Base-by-base conservation (phyloP, 2,329 filamentous ascomycete genomes). In the Colletotrichum truncatum region DNA sequence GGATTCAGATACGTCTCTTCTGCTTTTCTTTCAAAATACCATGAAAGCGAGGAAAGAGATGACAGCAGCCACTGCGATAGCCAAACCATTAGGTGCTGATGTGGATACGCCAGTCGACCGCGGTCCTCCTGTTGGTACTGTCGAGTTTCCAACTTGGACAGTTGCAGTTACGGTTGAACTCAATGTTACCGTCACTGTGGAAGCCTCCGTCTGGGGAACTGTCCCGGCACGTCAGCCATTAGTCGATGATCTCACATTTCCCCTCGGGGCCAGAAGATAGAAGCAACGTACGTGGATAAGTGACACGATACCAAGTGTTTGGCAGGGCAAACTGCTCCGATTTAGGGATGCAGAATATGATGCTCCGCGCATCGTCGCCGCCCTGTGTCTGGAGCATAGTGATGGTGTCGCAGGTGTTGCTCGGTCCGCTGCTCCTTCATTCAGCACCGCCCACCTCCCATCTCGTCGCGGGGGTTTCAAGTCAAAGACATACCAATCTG, bases 281-380 rank as follows among this genome's bases (percentile, higher is more conserved):
- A 12, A 8, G n/a, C 3, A 10, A 32, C 56, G 34, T 16, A 61
- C 56, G 34, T 11, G 48, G 56, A 10, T 54, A 25, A 0, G 41
- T 54, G 23, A 64, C 56, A 4, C 62, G 56, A 10, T 65, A 61
- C 48, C 56, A 61, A 5, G 62, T 65, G n/a, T 54, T 61, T 2
- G 56, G 56, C 11, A 65, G 32, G 16, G 41, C 56, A 10, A 54
- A 61, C 14, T 34, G n/a, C 32, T 43, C 39, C 14, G 56, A 55
- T 16, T 41, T 25, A n/a, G 62, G 41, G 36, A 55, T 61, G 10
- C 56, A 51, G 8, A 65, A 61, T 7, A 61, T 38, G 32, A 62
- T 62, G 10, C 56, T 32, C 32, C 49, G 26, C 23, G 49, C 57
- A 28, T 62, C 62, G 41, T 36, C 16, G 41, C 57, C 62, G 7